Evolutionary conservation across 139 green algal species (phyloP), one percentile per base, ranked within the genome.

Genomic region (Chlamydomonas incerta): DNA sequence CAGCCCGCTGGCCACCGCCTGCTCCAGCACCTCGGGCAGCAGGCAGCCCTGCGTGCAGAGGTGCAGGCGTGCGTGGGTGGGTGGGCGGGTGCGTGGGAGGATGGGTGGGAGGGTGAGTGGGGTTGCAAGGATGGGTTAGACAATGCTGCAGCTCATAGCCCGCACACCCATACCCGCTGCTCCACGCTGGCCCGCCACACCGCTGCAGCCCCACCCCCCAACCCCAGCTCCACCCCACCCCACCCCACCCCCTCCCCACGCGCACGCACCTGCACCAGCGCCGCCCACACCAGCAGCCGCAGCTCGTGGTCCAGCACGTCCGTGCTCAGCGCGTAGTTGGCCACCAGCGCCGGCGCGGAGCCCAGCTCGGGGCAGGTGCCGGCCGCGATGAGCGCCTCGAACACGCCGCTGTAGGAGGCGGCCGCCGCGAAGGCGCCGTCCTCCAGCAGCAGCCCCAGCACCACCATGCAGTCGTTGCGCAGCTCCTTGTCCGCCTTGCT

Each of bases 401-500:
- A 88, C 57, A 83, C 34, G 28, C 88, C 81, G 8, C 72, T 35
- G n/a, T n/a, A 66, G 9, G 57, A 52, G 2, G 81, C 41, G 4
- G 69, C 87, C 33, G 50, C 35, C 13, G 60, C 74, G 81, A 84
- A 92, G 35, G 52, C 66, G 6, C 74, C 41, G 14, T 52, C 46
- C 24, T 72, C 68, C 47, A 88, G 70, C 29, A 94, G 67, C 28
- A 92, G 87, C 31, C 80, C 86, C 17, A 88, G 34, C 0, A 89
- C 89, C 28, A 90, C 85, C 31, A 92, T 63, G 8, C 87, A 52
- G 68, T 94, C 88, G 66, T 94, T 94, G 21, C 91, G 85, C 60
- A 89, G 87, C 80, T 94, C 88, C 65, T 94, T 92, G 72, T 89
- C 89, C 20, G 84, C 81, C 34, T 37, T 41, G 57, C 75, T 71